These are phyloP conservation scores for Lachancea kluyveri DNA, from an alignment of 805 yeast species.

Conservation along the genomic window DNA sequence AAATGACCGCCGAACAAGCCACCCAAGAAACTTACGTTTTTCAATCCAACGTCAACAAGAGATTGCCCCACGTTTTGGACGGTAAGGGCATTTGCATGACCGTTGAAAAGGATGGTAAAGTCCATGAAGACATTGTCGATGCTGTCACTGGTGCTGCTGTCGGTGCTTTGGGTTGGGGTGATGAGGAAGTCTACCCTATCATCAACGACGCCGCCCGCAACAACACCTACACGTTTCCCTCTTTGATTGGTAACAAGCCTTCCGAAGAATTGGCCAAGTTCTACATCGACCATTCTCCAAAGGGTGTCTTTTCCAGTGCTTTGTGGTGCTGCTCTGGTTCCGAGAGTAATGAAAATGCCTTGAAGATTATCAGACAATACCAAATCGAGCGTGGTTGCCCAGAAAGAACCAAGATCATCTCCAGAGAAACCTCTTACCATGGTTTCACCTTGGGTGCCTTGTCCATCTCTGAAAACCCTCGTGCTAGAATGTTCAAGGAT, in stretches of 20 bases:
- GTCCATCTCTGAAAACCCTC: slow-evolving; percentile 35
- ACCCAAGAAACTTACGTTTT: slow-evolving; percentile 34
- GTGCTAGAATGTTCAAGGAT: slow-evolving; percentile 32
- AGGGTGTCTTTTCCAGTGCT: slow-evolving; percentile 35
- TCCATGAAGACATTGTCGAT: slow-evolving; percentile 32
- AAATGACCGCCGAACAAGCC: slow-evolving; percentile 7
- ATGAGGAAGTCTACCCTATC: slow-evolving; percentile 30
- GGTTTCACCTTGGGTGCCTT: slow-evolving; percentile 46
- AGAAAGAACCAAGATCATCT: slow-evolving; percentile 36
- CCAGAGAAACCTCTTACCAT: slow-evolving; percentile 41
- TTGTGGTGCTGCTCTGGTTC: slow-evolving; percentile 56
- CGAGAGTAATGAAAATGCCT: slow-evolving; percentile 60
- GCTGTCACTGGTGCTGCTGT: slow-evolving; percentile 50
- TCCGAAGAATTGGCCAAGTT: slow-evolving; percentile 39
- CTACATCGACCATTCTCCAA: slow-evolving; percentile 36
- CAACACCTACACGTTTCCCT: slow-evolving; percentile 35
- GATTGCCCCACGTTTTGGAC: slow-evolving; percentile 34
- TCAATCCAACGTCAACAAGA: slow-evolving; percentile 36
- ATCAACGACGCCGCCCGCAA: slow-evolving; percentile 34
- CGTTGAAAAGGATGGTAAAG: slow-evolving; percentile 36
- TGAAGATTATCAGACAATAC: slow-evolving; percentile 50
- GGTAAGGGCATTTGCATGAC: slow-evolving; percentile 40
- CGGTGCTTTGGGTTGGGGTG: slow-evolving; percentile 42
- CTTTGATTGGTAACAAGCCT: slow-evolving; percentile 29
- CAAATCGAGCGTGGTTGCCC: slow-evolving; percentile 38